Conservation (phyloP, 768 basidiomycete genomes). For the Russula lepida region DNA sequence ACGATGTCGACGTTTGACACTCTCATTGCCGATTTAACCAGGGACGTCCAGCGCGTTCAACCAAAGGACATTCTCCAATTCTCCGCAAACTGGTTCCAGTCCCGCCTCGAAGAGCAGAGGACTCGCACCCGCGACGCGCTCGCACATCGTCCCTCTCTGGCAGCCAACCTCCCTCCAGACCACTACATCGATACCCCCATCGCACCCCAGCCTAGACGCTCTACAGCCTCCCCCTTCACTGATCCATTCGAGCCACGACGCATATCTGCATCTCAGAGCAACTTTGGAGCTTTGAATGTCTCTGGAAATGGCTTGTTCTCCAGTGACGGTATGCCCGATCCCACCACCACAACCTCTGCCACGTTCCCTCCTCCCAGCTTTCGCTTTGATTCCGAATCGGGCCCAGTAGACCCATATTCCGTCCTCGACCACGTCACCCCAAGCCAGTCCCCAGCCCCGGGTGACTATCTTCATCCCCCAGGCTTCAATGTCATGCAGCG, state of each 20-base stretch:
- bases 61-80: constrained; percentile 89
- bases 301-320: constrained; percentile 71
- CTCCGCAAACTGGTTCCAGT: constrained; percentile 92
- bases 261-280: constrained; percentile 54
- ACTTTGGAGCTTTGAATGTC: constrained; percentile 73
- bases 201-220: constrained; percentile 28
- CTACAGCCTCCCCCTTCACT: constrained; percentile 49
- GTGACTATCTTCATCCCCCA: constrained; percentile 66
- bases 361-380: constrained; percentile 43
- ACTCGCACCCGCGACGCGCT: constrained; percentile 61
- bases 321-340: constrained; percentile 31
- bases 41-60: constrained; percentile 78
- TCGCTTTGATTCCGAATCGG: constrained; percentile 54
- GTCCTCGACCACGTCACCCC: constrained; percentile 28
- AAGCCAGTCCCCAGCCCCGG: constrained; percentile 32
- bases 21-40: constrained; percentile 77
- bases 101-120: constrained; percentile 77
- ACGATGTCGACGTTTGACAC: constrained; percentile 77
- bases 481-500: constrained; percentile 78
- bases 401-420: constrained; percentile 33
- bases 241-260: constrained; percentile 40
- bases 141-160: constrained; percentile 42
- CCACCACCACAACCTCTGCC: constrained; percentile 14
- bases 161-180: constrained; percentile 46
- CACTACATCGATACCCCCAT: constrained; percentile 49